phyloP scores from a whole-genome alignment of 441 rosid genomes.

The Pelargonium australe region DNA sequence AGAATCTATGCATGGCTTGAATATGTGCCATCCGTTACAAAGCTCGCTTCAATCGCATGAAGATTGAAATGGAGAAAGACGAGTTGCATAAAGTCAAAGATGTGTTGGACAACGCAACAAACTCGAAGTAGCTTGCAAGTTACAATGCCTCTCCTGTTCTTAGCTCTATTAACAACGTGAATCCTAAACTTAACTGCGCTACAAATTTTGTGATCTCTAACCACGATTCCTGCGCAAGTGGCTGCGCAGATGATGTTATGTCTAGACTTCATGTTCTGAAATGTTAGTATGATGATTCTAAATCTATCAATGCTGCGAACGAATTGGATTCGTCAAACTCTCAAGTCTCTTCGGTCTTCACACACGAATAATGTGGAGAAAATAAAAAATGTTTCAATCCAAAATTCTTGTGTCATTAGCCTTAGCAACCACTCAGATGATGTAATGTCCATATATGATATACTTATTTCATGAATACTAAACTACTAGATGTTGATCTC shows the following conservation, averaged over 20 bases:
- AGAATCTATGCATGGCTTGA: conserved; percentile 93
- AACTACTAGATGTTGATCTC: too few species aligned
- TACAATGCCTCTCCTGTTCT: conserved; percentile 17
- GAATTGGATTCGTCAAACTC: too few species aligned
- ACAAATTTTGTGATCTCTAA: not conserved
- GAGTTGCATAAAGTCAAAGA: conserved; percentile 27
- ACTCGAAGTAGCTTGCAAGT: conserved; percentile 24
- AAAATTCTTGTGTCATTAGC: too few species aligned
- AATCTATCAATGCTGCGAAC: too few species aligned
- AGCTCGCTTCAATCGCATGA: conserved; percentile 62
- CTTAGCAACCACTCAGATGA: too few species aligned
- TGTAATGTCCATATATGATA: too few species aligned
- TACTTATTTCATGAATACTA: too few species aligned
- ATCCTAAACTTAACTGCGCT: not conserved
- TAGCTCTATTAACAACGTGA: not conserved
- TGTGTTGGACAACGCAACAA: conserved; percentile 23
- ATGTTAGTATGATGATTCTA: too few species aligned
- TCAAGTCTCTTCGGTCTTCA: too few species aligned
- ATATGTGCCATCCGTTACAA: conserved; percentile 60
- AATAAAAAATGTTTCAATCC: too few species aligned
- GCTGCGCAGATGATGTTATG: conserved; percentile 29
- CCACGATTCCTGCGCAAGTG: not conserved
- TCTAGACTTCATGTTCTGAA: too few species aligned
- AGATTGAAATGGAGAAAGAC: conserved; percentile 44
- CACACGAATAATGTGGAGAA: too few species aligned